A percentile compares a stretch with the other conserved stretches of the same genome.
phyloP scores from a whole-genome alignment of 2,329 filamentous ascomycete species.

The Sclerotinia minor region DNA sequence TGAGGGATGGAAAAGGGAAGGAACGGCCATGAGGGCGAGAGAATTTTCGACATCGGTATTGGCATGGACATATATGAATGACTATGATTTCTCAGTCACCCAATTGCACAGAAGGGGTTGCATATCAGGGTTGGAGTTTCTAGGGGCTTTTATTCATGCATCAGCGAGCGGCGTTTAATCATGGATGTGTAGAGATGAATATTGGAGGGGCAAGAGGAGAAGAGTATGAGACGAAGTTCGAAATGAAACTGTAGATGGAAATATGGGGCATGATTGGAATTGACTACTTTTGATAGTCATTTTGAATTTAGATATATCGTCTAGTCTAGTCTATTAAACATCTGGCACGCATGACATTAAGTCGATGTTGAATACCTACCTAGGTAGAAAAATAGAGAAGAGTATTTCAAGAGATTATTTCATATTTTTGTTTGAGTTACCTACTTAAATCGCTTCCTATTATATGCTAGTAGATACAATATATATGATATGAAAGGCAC shows the following conservation, averaged over 20 bases:
- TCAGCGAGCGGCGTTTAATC: constrained; percentile 21
- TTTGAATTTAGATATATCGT: not conserved
- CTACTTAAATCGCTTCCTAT: too few species aligned
- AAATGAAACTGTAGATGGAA: not conserved
- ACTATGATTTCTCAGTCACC: constrained; percentile 5
- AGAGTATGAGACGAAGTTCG: too few species aligned
- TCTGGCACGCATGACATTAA: not conserved
- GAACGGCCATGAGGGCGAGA: not conserved
- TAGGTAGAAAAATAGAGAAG: not conserved
- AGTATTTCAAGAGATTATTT: not conserved
- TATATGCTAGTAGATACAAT: too few species aligned
- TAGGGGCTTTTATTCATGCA: constrained; percentile 2
- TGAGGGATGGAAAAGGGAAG: not conserved
- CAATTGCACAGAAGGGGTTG: constrained; percentile 12
- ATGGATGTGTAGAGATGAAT: not conserved
- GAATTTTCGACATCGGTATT: not conserved
- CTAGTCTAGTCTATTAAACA: constrained; percentile 2
- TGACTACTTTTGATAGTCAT: not conserved
- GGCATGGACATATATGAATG: constrained; percentile 16
- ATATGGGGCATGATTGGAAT: not conserved
- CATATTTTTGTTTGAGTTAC: too few species aligned
- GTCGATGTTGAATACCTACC: too few species aligned
- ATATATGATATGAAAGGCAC: too few species aligned
- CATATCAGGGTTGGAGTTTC: constrained; percentile 10
- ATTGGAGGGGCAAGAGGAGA: not conserved